Conservation (phyloP, 2,329 filamentous ascomycete genomes). For the Hypoxylon sp. region DNA sequence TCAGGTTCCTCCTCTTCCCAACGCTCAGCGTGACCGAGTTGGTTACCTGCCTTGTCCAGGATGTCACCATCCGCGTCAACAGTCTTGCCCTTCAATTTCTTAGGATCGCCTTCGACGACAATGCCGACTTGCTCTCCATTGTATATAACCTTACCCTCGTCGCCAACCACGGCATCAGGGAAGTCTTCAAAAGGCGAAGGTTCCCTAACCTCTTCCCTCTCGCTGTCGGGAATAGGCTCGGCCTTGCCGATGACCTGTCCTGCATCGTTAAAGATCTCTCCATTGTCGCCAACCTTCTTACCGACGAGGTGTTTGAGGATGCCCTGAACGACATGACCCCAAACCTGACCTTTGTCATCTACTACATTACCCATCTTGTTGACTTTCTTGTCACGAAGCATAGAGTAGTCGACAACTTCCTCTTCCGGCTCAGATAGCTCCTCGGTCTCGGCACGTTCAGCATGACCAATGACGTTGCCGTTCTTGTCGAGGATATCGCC, state of each 20-base stretch:
- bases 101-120: constrained; percentile 69
- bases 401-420: constrained; percentile 55
- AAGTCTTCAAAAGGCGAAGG: constrained; percentile 66
- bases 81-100: constrained; percentile 69
- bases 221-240: constrained; percentile 67
- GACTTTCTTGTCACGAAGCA: constrained; percentile 63
- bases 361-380: constrained; percentile 68
- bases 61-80: constrained; percentile 77
- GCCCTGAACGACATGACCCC: constrained; percentile 71
- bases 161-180: constrained; percentile 61
- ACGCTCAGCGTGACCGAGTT: constrained; percentile 72
- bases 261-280: constrained; percentile 75
- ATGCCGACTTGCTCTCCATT: constrained; percentile 66
- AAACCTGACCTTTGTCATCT: constrained; percentile 59
- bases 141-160: constrained; percentile 61
- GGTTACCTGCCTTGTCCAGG: constrained; percentile 72
- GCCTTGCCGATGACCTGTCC: constrained; percentile 74
- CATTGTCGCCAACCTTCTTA: constrained; percentile 70
- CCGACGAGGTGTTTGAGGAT: constrained; percentile 70
- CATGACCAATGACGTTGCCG: constrained; percentile 48
- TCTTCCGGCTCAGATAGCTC: constrained; percentile 46
- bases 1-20: constrained; percentile 64
- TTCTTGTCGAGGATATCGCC: constrained; percentile 50
- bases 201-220: constrained; percentile 58
- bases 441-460: constrained; percentile 48